Evolutionary conservation across 2,329 filamentous ascomycete species (phyloP).

Genomic region (Ilyonectria robusta): DNA sequence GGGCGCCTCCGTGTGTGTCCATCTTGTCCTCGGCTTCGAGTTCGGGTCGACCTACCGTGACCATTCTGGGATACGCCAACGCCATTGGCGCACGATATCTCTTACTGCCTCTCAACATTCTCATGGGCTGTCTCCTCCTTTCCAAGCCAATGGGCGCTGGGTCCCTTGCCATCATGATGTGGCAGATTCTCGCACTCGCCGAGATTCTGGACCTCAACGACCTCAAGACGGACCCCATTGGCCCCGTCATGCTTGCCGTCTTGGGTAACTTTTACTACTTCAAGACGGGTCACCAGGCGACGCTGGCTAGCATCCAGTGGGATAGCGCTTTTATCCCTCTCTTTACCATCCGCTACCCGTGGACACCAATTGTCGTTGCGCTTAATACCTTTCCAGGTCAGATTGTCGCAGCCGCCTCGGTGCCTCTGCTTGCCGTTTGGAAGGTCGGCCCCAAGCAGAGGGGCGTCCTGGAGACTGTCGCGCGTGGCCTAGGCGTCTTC

Average conservation of each 20-base stretch:
- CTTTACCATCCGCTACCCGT: slow-evolving; percentile 87
- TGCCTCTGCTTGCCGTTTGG: slow-evolving; percentile 90
- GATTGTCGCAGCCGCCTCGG: slow-evolving; percentile 83
- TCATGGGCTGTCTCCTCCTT: slow-evolving; percentile 82
- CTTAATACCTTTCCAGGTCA: slow-evolving; percentile 93
- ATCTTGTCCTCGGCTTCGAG: slow-evolving; percentile 70
- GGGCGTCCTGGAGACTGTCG: slow-evolving; percentile 78
- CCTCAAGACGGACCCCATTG: slow-evolving; percentile 79
- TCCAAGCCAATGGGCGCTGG: slow-evolving; percentile 96
- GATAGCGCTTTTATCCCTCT: slow-evolving; percentile 94
- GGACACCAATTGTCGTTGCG: slow-evolving; percentile 84
- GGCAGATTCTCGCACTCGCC: slow-evolving; percentile 88
- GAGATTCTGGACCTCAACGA: slow-evolving; percentile 74
- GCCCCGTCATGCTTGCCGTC: slow-evolving; percentile 87
- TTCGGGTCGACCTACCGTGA: slow-evolving; percentile 70
- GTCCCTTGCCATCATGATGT: slow-evolving; percentile 84
- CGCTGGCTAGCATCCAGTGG: slow-evolving; percentile 92
- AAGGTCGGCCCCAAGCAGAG: slow-evolving; percentile 84
- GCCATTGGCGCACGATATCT: slow-evolving; percentile 93
- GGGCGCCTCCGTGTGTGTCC: slow-evolving; percentile 86
- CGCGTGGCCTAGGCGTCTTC: slow-evolving; percentile 80
- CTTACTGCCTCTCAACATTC: slow-evolving; percentile 83
- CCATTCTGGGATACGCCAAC: slow-evolving; percentile 92
- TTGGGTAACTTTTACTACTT: slow-evolving; percentile 96
- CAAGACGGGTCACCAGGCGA: slow-evolving; percentile 97